Conservation (phyloP, 75 land plant genomes). For the Ceratopteris richardii region DNA sequence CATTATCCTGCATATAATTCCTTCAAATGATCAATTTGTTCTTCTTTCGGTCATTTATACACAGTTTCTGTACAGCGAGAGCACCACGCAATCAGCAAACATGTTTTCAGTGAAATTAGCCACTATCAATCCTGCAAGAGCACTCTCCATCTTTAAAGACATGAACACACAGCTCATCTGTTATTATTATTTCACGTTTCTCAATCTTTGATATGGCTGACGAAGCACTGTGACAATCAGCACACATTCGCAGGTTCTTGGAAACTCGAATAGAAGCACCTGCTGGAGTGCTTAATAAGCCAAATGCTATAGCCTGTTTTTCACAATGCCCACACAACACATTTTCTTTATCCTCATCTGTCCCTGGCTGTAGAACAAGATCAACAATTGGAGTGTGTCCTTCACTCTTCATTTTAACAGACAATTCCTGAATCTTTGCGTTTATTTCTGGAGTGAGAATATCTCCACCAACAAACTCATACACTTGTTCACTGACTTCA, state of each 20-base stretch:
- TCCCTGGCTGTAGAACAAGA: slow-evolving; percentile 23
- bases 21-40: too few species aligned
- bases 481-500: too few species aligned
- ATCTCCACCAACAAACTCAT: too few species aligned
- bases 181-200: slow-evolving; percentile 26
- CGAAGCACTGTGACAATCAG: slow-evolving; percentile 40
- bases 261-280: slow-evolving; percentile 27
- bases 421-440: slow-evolving; percentile 26
- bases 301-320: slow-evolving; percentile 50
- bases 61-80: too few species aligned
- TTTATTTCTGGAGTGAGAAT: slow-evolving; percentile 3
- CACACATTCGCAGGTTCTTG: slow-evolving; percentile 44
- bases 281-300: slow-evolving; percentile 25
- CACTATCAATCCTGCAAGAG: slow-evolving; percentile 17
- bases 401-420: slow-evolving; percentile 33
- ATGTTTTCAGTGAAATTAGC: too few species aligned
- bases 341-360: slow-evolving; percentile 17
- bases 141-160: slow-evolving; percentile 34
- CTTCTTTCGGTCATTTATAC: too few species aligned
- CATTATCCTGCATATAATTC: too few species aligned
- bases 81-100: not conserved
- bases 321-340: slow-evolving; percentile 39
- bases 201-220: slow-evolving; percentile 32
- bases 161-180: slow-evolving; percentile 51
- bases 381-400: slow-evolving; percentile 50